phyloP scores from a whole-genome alignment of 2,329 filamentous ascomycete species.

The Aureobasidium melanogenum region DNA sequence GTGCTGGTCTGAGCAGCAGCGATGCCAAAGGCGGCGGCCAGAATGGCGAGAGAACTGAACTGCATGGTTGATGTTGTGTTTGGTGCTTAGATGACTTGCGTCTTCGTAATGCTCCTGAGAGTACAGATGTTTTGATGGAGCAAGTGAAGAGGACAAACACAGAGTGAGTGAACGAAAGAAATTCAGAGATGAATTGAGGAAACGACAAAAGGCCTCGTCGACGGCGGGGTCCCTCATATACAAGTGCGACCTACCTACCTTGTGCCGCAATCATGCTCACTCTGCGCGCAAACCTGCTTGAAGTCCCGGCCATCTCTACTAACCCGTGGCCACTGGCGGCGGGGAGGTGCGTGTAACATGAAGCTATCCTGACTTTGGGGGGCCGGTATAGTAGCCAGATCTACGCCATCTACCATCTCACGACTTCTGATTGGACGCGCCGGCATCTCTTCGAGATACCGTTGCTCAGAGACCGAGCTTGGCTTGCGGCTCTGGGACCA shows the following conservation, averaged over 20 bases:
- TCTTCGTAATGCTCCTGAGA: not conserved
- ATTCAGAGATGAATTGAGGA: not conserved
- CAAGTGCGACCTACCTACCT: not conserved
- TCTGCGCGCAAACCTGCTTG: not conserved
- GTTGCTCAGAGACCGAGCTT: conserved; percentile 3
- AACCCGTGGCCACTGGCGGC: not conserved
- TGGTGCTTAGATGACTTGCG: not conserved
- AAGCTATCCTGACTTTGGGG: conserved; percentile 3
- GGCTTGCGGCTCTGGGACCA: conserved; percentile 3
- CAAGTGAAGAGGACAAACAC: not conserved
- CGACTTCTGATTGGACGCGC: not conserved
- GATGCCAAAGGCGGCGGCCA: conserved; percentile 31
- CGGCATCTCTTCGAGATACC: not conserved
- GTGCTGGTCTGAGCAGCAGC: conserved; percentile 21
- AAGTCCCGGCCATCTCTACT: not conserved
- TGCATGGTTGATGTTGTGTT: conserved; percentile 7
- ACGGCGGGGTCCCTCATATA: not conserved
- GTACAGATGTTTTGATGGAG: no score
- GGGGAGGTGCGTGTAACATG: not conserved
- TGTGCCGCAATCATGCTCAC: conserved; percentile 5
- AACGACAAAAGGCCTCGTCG: not conserved
- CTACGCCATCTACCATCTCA: not conserved
- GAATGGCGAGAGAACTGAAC: conserved; percentile 16
- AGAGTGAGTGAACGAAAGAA: not conserved
- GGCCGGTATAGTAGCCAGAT: conserved; percentile 4